These are phyloP conservation scores for Canavalia ensiformis DNA, from an alignment of 306 rosid genomes.

Conservation along the genomic window DNA sequence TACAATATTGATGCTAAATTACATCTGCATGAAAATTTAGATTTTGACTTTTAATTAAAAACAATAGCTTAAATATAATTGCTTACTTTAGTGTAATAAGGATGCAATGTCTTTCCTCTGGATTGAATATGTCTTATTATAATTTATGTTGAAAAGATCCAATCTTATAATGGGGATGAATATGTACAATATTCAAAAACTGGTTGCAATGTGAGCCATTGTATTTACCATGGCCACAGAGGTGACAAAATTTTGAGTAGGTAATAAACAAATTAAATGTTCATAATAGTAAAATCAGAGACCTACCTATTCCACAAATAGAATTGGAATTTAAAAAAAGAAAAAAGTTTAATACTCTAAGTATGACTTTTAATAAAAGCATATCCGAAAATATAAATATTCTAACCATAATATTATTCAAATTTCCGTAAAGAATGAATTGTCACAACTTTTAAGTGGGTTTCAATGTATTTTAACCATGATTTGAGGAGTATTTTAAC, in stretches of 20 bases:
- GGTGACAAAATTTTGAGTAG: conserved; percentile 62
- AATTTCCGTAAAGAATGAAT: too few species aligned
- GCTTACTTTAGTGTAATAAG: conserved; percentile 38
- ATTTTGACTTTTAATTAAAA: not conserved
- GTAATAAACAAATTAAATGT: conserved; percentile 34
- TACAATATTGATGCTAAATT: not conserved
- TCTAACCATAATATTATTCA: too few species aligned
- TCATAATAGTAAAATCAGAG: not conserved
- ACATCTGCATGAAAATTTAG: not conserved
- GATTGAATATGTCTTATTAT: conserved; percentile 51
- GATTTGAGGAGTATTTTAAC: not conserved
- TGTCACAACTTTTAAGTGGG: too few species aligned
- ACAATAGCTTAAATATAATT: not conserved
- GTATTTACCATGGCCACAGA: conserved; percentile 63
- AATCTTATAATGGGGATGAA: conserved; percentile 53
- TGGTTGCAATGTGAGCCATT: conserved; percentile 55
- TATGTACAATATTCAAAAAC: conserved; percentile 30
- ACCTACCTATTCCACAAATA: not conserved
- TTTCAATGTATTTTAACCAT: not conserved
- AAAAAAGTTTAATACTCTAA: not conserved
- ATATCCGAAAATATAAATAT: too few species aligned
- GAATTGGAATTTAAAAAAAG: not conserved
- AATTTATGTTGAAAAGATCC: conserved; percentile 62
- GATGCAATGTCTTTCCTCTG: conserved; percentile 64
- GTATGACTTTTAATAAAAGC: not conserved